Evolutionary conservation across 441 rosid species (phyloP).

Genomic region (Erodium texanum): DNA sequence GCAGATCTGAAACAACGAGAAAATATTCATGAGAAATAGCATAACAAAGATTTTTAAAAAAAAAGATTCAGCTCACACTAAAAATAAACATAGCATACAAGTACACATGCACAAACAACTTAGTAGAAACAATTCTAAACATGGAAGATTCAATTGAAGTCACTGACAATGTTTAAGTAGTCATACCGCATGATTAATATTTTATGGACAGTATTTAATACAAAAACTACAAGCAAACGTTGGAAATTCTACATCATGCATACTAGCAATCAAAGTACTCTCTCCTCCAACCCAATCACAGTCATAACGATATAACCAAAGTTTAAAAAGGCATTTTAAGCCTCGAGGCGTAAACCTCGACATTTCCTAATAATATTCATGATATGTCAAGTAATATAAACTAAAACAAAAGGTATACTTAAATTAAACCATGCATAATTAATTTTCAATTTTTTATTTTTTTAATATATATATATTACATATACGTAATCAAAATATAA

Average conservation of each 20-base stretch:
- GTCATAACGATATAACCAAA: not conserved
- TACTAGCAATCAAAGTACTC: not conserved
- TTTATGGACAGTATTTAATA: not conserved
- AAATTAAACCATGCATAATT: no score
- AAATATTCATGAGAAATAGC: slow-evolving; percentile 18
- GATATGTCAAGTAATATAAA: no score
- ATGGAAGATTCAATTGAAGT: slow-evolving; percentile 5
- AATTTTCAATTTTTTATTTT: no score
- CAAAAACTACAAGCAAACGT: not conserved
- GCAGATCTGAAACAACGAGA: slow-evolving; percentile 52
- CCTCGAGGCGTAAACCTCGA: no score
- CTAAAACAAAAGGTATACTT: no score
- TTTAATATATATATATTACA: no score
- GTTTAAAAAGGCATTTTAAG: no score
- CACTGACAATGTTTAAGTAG: slow-evolving; percentile 2
- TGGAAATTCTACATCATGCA: not conserved
- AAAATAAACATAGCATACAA: not conserved
- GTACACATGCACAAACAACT: slow-evolving; percentile 7
- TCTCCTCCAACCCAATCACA: slow-evolving; percentile 5
- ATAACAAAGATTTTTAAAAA: slow-evolving; percentile 4
- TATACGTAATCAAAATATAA: no score
- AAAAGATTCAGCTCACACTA: not conserved
- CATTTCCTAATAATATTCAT: no score
- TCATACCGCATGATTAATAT: slow-evolving; percentile 2
- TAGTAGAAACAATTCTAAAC: slow-evolving; percentile 15